Evolutionary conservation across 2,329 filamentous ascomycete genomes (phyloP).

Genomic region (Botrytis elliptica): DNA sequence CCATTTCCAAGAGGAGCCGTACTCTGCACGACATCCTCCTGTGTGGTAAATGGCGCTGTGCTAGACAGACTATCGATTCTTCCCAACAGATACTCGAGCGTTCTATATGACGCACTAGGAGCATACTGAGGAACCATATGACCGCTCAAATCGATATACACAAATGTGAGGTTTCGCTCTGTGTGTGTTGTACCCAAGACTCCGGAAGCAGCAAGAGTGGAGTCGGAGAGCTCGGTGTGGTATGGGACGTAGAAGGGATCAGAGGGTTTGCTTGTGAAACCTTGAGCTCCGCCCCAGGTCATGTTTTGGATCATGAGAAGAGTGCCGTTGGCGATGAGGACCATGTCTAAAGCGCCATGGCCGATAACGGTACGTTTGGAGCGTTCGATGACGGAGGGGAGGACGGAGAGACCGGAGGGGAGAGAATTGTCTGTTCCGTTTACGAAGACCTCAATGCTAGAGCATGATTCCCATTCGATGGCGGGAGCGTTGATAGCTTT

Average conservation of each 20-base stretch:
- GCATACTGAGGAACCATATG: constrained; percentile 67
- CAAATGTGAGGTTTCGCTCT: constrained; percentile 69
- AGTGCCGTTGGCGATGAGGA: constrained; percentile 60
- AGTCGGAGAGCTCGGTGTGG: constrained; percentile 66
- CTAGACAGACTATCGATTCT: constrained; percentile 57
- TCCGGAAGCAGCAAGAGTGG: constrained; percentile 66
- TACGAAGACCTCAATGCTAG: constrained; percentile 46
- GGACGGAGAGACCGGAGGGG: constrained; percentile 54
- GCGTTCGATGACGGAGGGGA: constrained; percentile 70
- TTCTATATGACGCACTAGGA: constrained; percentile 65
- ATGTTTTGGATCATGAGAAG: constrained; percentile 65
- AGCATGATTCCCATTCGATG: constrained; percentile 56
- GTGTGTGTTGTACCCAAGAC: constrained; percentile 68
- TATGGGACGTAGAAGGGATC: constrained; percentile 42
- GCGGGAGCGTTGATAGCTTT: constrained; percentile 65
- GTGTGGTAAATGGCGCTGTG: constrained; percentile 42
- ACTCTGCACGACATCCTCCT: not conserved
- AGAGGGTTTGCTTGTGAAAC: constrained; percentile 51
- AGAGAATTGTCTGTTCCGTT: constrained; percentile 51
- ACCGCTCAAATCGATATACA: constrained; percentile 45
- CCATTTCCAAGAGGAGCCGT: not conserved
- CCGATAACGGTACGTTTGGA: constrained; percentile 72
- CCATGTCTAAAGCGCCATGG: constrained; percentile 58
- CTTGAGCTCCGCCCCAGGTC: constrained; percentile 63
- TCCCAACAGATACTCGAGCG: constrained; percentile 74